Evolutionary conservation across 2,329 filamentous ascomycete species (phyloP), one percentile per base, ranked within the genome.

Genomic region (Cladophialophora bantiana): DNA sequence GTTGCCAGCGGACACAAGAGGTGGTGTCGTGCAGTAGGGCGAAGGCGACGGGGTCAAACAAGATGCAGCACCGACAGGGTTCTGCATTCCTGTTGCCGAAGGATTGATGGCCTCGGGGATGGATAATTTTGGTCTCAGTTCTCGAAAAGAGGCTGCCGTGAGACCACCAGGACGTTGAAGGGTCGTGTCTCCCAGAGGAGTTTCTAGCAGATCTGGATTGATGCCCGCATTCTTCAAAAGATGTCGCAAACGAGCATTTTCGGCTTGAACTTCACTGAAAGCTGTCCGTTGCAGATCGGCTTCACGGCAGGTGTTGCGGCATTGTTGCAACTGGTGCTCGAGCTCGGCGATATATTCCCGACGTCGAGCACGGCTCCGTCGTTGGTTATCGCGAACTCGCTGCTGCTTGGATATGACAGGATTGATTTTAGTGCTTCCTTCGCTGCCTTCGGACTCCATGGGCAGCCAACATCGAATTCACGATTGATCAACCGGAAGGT

Each of bases 361-460:
- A 5, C 68, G 64, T 13, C 72, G 64, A 34, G 68, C 70, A 34
- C 72, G 71, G 59, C 68, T 71, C 38, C 71, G 70, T 61, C 71
- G 64, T 52, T 73, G 72, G 52, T 73, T 73, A 55, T 72, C 69
- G 53, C 72, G 66, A 31, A 73, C 64, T 12, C 72, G 67, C 48
- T 71, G 67, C 55, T 71, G 69, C 38, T 71, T 71, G n/a, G 69
- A 64, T 56, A 60, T 68, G 15, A 52, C 13, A 6, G 48, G 48
- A 6, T 35, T 36, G 36, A 48, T 48, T 18, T 40, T 54, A 20
- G 36, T 34, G 42, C 52, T 58, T 38, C 50, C 50, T n/a, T 42
- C 40, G 40, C 40, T 42, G 40, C 40, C 7, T 35, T 58, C 50
- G 42, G 66, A 52, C 7, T 61, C 62, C 66, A 68, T 68, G 32